Evolutionary conservation across 768 basidiomycete genomes (phyloP).

Genomic region (Russula sp.): DNA sequence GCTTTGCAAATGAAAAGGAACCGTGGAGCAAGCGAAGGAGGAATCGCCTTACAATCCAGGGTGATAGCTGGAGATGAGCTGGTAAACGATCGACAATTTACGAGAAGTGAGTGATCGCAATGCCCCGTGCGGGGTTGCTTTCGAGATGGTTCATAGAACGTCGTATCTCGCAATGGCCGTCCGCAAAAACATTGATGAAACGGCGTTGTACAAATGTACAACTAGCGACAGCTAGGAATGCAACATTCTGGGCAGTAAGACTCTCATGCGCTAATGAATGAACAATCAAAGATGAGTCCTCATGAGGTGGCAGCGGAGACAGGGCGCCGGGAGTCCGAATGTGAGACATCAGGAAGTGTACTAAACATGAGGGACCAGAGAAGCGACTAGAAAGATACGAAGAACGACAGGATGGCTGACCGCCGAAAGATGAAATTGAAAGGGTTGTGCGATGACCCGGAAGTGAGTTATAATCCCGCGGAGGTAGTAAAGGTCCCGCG

Average conservation of each 20-base stretch:
- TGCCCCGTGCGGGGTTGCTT: not conserved
- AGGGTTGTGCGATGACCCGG: not conserved
- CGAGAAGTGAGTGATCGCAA: conserved; percentile 1
- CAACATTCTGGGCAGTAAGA: not conserved
- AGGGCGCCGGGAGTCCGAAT: not conserved
- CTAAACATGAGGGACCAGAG: not conserved
- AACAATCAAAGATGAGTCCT: not conserved
- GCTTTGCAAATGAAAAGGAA: conserved; percentile 5
- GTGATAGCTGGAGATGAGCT: not conserved
- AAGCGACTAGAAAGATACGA: not conserved
- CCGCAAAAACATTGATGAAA: conserved; percentile 12
- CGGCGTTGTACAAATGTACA: conserved; percentile 18
- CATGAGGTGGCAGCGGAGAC: conserved; percentile 5
- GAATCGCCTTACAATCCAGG: conserved; percentile 7
- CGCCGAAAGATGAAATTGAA: not conserved
- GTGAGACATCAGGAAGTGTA: not conserved
- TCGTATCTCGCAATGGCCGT: not conserved
- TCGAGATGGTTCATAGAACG: conserved; percentile 1
- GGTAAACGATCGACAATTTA: conserved; percentile 16
- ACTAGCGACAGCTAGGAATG: not conserved
- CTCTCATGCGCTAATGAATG: not conserved
- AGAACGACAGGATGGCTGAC: not conserved
- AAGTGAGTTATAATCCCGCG: conserved; percentile 4
- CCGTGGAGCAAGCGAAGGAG: not conserved
- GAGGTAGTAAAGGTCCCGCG: not conserved